These are phyloP conservation scores for Oryza rufipogon DNA, from an alignment of 176 grass and related monocot species.

Conservation along the genomic window DNA sequence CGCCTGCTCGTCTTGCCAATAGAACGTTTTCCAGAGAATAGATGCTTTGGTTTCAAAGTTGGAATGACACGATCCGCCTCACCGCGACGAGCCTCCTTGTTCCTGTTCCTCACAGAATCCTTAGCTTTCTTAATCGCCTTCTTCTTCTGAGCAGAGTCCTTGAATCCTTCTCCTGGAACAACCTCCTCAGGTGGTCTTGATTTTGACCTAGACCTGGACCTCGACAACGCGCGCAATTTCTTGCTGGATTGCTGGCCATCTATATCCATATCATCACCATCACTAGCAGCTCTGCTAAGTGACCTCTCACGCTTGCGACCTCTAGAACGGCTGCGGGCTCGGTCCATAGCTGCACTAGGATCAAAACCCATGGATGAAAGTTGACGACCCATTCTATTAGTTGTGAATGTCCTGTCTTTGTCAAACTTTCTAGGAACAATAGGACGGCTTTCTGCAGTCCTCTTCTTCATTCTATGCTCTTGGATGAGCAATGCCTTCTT, in stretches of 20 bases:
- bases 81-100: conserved; percentile 79
- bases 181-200: conserved; percentile 57
- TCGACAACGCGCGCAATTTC: conserved; percentile 45
- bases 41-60: conserved; percentile 86
- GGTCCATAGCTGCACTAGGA: conserved; percentile 50
- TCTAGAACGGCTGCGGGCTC: conserved; percentile 50
- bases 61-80: conserved; percentile 84
- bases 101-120: conserved; percentile 58
- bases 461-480: conserved; percentile 88
- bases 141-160: conserved; percentile 63
- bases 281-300: conserved; percentile 47
- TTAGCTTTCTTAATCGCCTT: conserved; percentile 66
- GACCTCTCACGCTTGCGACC: conserved; percentile 80
- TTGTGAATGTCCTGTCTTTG: conserved; percentile 54
- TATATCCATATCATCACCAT: conserved; percentile 60
- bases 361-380: conserved; percentile 63
- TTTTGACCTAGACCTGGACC: conserved; percentile 58
- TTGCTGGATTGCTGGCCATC: conserved; percentile 64
- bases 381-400: conserved; percentile 47
- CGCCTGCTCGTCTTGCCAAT: conserved; percentile 70
- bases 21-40: conserved; percentile 79
- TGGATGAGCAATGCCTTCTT: conserved; percentile 72
- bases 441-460: conserved; percentile 80
- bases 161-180: conserved; percentile 70
- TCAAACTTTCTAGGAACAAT: conserved; percentile 73